A percentile compares a stretch with the other conserved stretches of the same genome.
Conservation (phyloP, 768 basidiomycete genomes). For the Vishniacozyma victoriae region DNA sequence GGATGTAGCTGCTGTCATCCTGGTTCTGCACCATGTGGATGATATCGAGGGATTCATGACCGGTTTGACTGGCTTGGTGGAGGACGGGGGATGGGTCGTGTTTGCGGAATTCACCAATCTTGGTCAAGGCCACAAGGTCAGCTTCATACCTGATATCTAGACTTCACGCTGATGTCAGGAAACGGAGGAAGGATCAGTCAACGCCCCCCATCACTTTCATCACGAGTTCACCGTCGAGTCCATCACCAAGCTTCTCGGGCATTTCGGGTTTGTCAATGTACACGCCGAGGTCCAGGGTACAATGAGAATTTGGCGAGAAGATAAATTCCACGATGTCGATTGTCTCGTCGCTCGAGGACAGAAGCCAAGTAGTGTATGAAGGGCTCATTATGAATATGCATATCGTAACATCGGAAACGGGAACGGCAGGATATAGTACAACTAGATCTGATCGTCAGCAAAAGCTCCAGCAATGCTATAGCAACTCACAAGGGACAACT, state of each 20-base stretch:
- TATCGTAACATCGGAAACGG: background rate
- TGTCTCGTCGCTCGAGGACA: conserved; percentile 22
- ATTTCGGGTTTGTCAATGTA: conserved; percentile 19
- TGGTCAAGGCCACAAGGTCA: background rate
- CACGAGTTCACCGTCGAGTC: conserved; percentile 8
- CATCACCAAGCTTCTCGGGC: conserved; percentile 11
- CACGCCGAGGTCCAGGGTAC: conserved; percentile 23
- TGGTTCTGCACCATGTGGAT: conserved; percentile 34
- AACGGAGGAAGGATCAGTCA: conserved; percentile 8
- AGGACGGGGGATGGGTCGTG: conserved; percentile 23
- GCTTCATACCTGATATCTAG: background rate
- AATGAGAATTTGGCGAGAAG: conserved; percentile 20
- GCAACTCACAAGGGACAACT: conserved; percentile 74
- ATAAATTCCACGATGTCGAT: conserved; percentile 6
- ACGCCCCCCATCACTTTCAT: conserved; percentile 19
- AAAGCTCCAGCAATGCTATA: background rate
- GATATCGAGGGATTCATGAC: conserved; percentile 14
- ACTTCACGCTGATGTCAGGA: background rate
- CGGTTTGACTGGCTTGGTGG: conserved; percentile 18
- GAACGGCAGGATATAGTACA: background rate
- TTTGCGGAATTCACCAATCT: conserved; percentile 20
- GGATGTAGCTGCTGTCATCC: conserved; percentile 25
- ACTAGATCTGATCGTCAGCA: background rate
- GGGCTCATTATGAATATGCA: background rate
- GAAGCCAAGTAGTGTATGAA: conserved; percentile 4